Conservation (phyloP, 306 rosid species). For the Chamaecrista fasciculata region DNA sequence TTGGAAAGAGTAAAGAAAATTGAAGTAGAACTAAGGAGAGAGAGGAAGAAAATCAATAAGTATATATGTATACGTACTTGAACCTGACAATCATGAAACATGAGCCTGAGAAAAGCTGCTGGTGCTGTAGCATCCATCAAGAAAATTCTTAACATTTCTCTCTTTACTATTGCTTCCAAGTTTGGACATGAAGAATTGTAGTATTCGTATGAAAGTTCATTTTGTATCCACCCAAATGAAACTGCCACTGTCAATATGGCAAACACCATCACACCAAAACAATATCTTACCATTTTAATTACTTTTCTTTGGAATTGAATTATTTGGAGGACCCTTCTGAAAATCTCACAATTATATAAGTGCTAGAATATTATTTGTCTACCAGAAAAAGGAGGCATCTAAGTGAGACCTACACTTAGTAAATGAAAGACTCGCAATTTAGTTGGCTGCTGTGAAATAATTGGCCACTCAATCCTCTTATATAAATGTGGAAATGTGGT, state of each 20-base stretch:
- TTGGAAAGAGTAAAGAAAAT: too few relatives aligned
- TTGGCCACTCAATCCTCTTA: neutral
- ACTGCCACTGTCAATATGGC: constrained; percentile 8
- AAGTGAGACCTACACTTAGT: neutral
- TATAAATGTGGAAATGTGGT: too few relatives aligned
- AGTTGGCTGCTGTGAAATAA: neutral
- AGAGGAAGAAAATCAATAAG: too few relatives aligned
- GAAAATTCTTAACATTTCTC: constrained; percentile 24
- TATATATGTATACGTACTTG: constrained; percentile 23
- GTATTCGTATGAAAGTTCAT: constrained; percentile 38
- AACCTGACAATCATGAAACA: constrained; percentile 56
- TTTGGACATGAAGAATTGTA: constrained; percentile 43
- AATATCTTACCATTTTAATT: constrained; percentile 26
- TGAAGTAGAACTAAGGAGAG: too few relatives aligned
- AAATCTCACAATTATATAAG: too few relatives aligned
- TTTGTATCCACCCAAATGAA: constrained; percentile 20
- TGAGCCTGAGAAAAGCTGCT: constrained; percentile 43
- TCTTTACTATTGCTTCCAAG: constrained; percentile 28
- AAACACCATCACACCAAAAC: constrained; percentile 20
- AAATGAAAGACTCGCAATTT: neutral
- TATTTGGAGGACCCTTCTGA: neutral
- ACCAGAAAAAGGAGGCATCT: neutral
- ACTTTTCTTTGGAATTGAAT: neutral
- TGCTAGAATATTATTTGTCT: neutral
- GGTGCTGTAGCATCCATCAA: constrained; percentile 38